Evolutionary conservation across 176 grass and related monocot species (phyloP).

Genomic region (Zizania latifolia): DNA sequence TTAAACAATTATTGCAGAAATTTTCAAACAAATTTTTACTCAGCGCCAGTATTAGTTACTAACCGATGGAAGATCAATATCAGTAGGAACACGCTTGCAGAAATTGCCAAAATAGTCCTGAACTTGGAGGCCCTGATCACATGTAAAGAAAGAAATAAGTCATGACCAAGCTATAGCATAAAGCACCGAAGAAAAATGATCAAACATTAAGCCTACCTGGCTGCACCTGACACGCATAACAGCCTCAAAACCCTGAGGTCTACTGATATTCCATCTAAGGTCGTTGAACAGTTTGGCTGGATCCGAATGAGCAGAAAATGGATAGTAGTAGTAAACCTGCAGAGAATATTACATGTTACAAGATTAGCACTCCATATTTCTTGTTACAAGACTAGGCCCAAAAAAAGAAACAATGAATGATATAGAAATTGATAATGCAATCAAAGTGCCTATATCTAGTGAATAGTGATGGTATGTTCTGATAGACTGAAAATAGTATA

Average conservation of each 20-base stretch:
- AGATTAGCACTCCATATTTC: background rate
- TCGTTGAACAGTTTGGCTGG: slow-evolving; percentile 82
- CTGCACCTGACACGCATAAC: slow-evolving; percentile 90
- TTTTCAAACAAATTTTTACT: background rate
- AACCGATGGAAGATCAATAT: slow-evolving; percentile 80
- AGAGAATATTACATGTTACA: slow-evolving; percentile 17
- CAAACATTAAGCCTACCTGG: slow-evolving; percentile 47
- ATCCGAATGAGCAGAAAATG: slow-evolving; percentile 87
- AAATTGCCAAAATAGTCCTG: slow-evolving; percentile 82
- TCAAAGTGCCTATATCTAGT: background rate
- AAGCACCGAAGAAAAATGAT: slow-evolving; percentile 2
- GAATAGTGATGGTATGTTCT: background rate
- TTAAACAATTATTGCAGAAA: background rate
- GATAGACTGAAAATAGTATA: background rate
- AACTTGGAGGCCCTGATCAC: slow-evolving; percentile 72
- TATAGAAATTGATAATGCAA: background rate
- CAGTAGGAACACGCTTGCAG: slow-evolving; percentile 89
- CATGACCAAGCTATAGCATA: slow-evolving; percentile 4
- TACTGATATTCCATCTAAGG: slow-evolving; percentile 94
- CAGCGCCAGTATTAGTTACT: slow-evolving; percentile 22
- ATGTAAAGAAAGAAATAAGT: slow-evolving; percentile 18
- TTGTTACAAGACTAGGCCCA: background rate
- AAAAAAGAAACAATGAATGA: too few species aligned
- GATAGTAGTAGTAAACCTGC: slow-evolving; percentile 91
- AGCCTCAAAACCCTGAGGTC: slow-evolving; percentile 85